These are phyloP conservation scores for Zancudomyces culisetae DNA, from an alignment of 371 early-diverging fungal species.

Conservation along the genomic window DNA sequence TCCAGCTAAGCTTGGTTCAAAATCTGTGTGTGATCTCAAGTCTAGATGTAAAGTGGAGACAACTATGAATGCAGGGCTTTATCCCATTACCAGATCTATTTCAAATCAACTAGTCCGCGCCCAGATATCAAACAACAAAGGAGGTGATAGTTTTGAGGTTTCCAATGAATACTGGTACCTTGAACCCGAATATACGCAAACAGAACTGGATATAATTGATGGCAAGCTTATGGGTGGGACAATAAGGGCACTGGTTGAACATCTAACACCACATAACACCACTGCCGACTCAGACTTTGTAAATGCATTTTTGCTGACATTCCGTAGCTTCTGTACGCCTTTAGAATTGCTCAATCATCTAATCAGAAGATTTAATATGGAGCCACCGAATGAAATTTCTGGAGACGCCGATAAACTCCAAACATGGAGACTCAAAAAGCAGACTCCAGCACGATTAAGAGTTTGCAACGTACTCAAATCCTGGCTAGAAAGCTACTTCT, in stretches of 20 bases:
- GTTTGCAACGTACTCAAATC: constrained; percentile 79
- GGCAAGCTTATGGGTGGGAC: constrained; percentile 82
- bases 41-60: no score
- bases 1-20: no score
- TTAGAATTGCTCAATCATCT: constrained; percentile 50
- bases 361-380: constrained; percentile 45
- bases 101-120: no score
- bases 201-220: constrained; percentile 49
- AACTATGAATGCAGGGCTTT: no score
- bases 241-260: constrained; percentile 58
- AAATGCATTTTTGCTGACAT: constrained; percentile 71
- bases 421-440: constrained; percentile 73
- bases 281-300: constrained; percentile 55
- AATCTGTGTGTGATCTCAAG: no score
- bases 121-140: no score
- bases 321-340: constrained; percentile 66
- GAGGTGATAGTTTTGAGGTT: no score
- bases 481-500: constrained; percentile 72
- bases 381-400: constrained; percentile 46
- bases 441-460: constrained; percentile 61
- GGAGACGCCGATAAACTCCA: constrained; percentile 33
- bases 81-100: no score
- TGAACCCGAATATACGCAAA: background rate
- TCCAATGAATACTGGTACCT: background rate
- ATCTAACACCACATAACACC: constrained; percentile 70